Base-by-base conservation (phyloP, 306 rosid species). In the Astragalus membranaceus region DNA sequence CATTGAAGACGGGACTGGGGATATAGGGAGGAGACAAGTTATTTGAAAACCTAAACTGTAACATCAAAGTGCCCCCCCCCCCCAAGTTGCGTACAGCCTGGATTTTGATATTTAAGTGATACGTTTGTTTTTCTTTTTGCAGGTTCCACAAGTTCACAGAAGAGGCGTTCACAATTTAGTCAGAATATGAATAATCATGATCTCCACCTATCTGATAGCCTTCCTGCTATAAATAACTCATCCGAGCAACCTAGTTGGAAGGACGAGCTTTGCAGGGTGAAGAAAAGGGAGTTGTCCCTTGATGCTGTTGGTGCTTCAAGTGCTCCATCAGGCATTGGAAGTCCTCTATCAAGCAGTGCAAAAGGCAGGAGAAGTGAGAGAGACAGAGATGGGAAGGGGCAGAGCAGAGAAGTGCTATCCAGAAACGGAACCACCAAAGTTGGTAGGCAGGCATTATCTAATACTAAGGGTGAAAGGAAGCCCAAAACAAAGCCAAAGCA, bases 291-390 rank as follows among this genome's bases (percentile, higher is more conserved):
- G 78, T 82, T 92, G 46, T 78, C 85, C 35, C 95, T 63, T 66
- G 98, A 89, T 75, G 88, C 87, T 13, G 90, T 85, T 51, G 88
- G 79, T 14, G 75, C 79, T 78, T 78, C 87, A 60, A 78, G 64
- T 76, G 70, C 58, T 37, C 87, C 88, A 13, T 78, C 89, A 8
- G 85, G 77, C 74, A 79, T 89, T 62, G 91, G 94, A 60, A 68
- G 63, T 80, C 82, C 88, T 79, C 79, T 92, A 50, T 85, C 89
- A 35, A 89, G 84, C 73, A 85, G 87, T 80, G 87, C 96, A 64
- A 92, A 87, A 82, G 96, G 98, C 67, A 89, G 83, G 91, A 86
- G 98, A 79, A 92, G 95, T 44, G 98, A 92, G 75, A 89, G 96
- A 80, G 97, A 92, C 75, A 85, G 97, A 82, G 98, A 92, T 44